Base-by-base conservation (phyloP, 192 early-diverging fungal species). In the Podila epicladia region DNA sequence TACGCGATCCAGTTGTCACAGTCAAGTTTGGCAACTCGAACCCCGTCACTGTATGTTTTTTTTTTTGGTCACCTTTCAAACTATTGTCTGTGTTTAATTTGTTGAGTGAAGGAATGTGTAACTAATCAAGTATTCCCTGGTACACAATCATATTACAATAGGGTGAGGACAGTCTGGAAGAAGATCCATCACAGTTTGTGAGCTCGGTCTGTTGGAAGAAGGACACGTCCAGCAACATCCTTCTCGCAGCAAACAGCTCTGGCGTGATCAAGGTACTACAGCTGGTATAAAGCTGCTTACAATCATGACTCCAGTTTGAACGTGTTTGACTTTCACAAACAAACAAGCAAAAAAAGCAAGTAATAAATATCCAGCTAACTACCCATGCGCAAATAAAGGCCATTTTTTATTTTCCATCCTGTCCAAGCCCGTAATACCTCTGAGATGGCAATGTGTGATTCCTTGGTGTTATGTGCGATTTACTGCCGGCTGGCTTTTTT, bases 181-280 rank as follows among this genome's bases (percentile, higher is more conserved):
- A 85, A 32, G 94, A 94, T 55, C 86, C 92, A 3, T 84, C 83
- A 19, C 84, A 92, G 65, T 97, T 98, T 91, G 93, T 98, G 19
- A 95, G 93, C 72, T 94, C 94, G 19, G 94, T 99, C 7, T 97
- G 94, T 72, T 98, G 95, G 96, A 96, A 94, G 82, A 93, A 87
- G 48, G 84, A 90, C 64, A 84, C 93, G 5, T 80, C 77, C 0
- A 80, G 72, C 49, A 93, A 93, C 62, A 89, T 90, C 7, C 66
- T 98, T 22, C 61, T 97, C 35, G 92, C 93, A 2, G 96, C 95
- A 61, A 98, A 97, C 75, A 96, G 94, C 69, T 93, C 94, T 64
- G 97, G 97, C 8, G 89, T 91, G 24, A 93, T 98, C 74, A 94
- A 94, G 80, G 91, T 95, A 13, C 82, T 96, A 49, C 86, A 94